These are phyloP conservation scores for Apiospora phragmitis DNA, from an alignment of 2,329 filamentous ascomycete species.

Conservation along the genomic window DNA sequence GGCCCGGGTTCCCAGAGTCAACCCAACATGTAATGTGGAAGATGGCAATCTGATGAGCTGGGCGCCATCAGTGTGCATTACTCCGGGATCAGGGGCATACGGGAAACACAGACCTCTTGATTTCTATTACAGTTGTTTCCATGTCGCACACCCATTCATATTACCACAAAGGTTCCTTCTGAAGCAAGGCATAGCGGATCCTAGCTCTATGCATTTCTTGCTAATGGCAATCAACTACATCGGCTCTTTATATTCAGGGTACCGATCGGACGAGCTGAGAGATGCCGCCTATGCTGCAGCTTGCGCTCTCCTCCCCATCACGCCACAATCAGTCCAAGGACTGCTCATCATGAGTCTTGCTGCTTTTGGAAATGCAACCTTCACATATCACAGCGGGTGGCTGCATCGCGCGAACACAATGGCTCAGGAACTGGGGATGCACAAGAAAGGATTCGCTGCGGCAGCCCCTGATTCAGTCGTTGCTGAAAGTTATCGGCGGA, in stretches of 20 bases:
- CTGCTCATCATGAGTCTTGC: slow-evolving; percentile 32
- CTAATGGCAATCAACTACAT: slow-evolving; percentile 37
- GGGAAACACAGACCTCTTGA: slow-evolving; percentile 19
- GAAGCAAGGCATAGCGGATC: slow-evolving; percentile 30
- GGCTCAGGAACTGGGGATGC: slow-evolving; percentile 35
- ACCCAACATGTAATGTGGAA: neutral
- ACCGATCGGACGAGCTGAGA: slow-evolving; percentile 32
- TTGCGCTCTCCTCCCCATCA: slow-evolving; percentile 33
- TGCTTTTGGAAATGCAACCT: slow-evolving; percentile 31
- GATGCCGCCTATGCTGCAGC: slow-evolving; percentile 32
- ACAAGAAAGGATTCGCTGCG: slow-evolving; percentile 33
- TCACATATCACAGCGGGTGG: slow-evolving; percentile 29
- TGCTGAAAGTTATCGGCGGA: slow-evolving; percentile 42
- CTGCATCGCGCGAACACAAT: slow-evolving; percentile 30
- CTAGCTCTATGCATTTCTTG: slow-evolving; percentile 35
- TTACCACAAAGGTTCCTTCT: slow-evolving; percentile 35
- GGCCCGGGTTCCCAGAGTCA: neutral
- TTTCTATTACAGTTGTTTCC: slow-evolving; percentile 30
- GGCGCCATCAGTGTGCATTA: neutral
- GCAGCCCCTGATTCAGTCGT: slow-evolving; percentile 34
- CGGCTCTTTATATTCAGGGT: slow-evolving; percentile 37
- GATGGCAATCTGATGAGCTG: neutral
- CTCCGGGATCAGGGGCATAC: slow-evolving; percentile 6
- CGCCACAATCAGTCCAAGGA: slow-evolving; percentile 34
- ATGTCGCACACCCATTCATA: slow-evolving; percentile 37